A percentile compares a stretch with the other conserved stretches of the same genome.
Evolutionary conservation across 768 basidiomycete genomes (phyloP).

Genomic region (Lentinula boryana): DNA sequence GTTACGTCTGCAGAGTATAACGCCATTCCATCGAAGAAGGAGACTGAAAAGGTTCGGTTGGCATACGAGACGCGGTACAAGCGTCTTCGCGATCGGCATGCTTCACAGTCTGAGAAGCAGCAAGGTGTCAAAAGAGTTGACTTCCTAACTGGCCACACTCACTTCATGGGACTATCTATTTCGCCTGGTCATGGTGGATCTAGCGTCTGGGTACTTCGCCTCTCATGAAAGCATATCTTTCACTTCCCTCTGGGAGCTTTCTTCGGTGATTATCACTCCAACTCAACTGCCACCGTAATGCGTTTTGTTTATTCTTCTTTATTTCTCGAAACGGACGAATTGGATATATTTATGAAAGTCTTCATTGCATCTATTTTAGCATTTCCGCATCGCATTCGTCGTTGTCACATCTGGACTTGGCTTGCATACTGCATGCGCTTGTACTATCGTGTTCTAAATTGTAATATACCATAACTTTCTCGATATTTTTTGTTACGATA

Average conservation of each 20-base stretch:
- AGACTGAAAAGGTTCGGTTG: slow-evolving; percentile 27
- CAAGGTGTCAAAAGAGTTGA: slow-evolving; percentile 52
- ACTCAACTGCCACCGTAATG: not conserved
- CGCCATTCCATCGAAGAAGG: slow-evolving; percentile 20
- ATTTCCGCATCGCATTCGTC: not conserved
- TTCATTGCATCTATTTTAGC: not conserved
- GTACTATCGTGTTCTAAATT: not conserved
- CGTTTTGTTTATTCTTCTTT: not conserved
- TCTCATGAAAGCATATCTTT: not conserved
- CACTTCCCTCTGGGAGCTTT: not conserved
- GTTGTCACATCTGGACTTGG: not conserved
- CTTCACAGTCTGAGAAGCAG: slow-evolving; percentile 30
- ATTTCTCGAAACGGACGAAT: not conserved
- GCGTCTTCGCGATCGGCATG: slow-evolving; percentile 22
- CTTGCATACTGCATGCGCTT: not conserved
- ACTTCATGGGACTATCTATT: slow-evolving; percentile 28
- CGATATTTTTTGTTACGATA: not conserved
- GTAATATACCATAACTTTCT: not conserved
- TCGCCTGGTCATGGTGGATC: not conserved
- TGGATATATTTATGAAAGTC: not conserved
- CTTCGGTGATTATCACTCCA: not conserved
- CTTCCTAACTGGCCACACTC: slow-evolving; percentile 35
- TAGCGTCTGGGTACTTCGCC: not conserved
- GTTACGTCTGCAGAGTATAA: slow-evolving; percentile 36
- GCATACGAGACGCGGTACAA: slow-evolving; percentile 39